phyloP scores from a whole-genome alignment of 768 basidiomycete genomes.

The Suillus subaureus region DNA sequence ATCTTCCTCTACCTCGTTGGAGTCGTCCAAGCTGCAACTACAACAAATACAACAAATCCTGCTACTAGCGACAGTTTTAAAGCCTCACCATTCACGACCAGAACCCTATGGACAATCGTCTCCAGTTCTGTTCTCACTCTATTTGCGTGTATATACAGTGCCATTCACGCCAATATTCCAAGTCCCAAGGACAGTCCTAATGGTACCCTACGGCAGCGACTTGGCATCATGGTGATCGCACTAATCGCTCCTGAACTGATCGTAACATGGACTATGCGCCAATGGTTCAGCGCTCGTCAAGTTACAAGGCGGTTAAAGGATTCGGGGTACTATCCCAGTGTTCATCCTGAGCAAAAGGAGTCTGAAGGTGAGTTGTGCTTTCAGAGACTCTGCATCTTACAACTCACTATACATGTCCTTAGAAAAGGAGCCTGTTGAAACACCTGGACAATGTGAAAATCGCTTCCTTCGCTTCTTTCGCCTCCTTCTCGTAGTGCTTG shows the following conservation, averaged over 20 bases:
- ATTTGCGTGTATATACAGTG: slow-evolving; percentile 27
- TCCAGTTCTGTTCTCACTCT: slow-evolving; percentile 25
- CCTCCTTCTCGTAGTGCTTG: neutral
- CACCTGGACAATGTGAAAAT: neutral
- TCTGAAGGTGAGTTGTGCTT: neutral
- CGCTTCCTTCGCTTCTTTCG: neutral
- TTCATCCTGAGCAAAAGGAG: too few relatives aligned
- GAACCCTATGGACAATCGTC: slow-evolving; percentile 20
- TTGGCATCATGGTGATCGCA: neutral
- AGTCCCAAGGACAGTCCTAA: neutral
- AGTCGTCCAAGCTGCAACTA: neutral
- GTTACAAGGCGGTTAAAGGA: neutral
- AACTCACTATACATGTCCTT: neutral
- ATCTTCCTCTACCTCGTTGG: neutral
- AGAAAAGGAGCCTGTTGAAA: neutral
- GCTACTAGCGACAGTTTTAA: too few relatives aligned
- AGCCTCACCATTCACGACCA: neutral
- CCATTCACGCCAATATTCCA: slow-evolving; percentile 31
- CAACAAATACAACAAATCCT: neutral
- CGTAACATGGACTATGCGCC: slow-evolving; percentile 14
- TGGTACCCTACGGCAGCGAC: neutral
- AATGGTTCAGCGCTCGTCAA: slow-evolving; percentile 17
- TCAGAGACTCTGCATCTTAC: neutral
- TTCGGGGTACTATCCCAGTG: neutral
- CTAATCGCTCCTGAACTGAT: neutral